These are phyloP conservation scores for Penicillium goetzii DNA, from an alignment of 495 filamentous ascomycete genomes.

Conservation along the genomic window DNA sequence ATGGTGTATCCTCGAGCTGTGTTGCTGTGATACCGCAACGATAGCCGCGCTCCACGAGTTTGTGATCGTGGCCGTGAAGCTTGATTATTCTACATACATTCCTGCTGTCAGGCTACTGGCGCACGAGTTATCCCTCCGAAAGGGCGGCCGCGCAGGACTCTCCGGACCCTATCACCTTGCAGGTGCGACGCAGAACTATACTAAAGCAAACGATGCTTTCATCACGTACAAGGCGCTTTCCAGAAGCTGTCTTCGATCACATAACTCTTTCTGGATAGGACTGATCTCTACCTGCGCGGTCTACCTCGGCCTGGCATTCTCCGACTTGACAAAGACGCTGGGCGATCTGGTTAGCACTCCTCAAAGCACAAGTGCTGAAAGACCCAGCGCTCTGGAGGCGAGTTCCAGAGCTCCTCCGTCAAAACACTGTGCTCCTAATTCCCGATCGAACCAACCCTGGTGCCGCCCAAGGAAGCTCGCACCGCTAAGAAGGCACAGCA, in stretches of 20 bases:
- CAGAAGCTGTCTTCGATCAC: constrained; percentile 12
- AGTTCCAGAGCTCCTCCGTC: neutral
- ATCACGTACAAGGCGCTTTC: constrained; percentile 15
- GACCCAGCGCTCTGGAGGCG: neutral
- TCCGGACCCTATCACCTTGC: neutral
- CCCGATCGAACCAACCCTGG: neutral
- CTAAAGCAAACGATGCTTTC: neutral
- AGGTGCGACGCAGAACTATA: neutral
- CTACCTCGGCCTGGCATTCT: constrained; percentile 23
- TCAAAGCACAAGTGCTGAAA: neutral
- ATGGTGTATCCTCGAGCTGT: constrained; percentile 32
- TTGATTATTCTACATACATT: constrained; percentile 14
- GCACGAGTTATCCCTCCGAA: constrained; percentile 13
- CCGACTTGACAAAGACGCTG: constrained; percentile 11
- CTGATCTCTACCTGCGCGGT: constrained; percentile 24
- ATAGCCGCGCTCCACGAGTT: constrained; percentile 16
- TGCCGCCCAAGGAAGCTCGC: neutral
- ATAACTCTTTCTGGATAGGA: constrained; percentile 28
- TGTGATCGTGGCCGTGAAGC: constrained; percentile 7
- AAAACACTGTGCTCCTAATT: neutral
- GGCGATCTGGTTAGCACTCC: neutral
- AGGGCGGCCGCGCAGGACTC: neutral
- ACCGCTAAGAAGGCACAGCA: neutral
- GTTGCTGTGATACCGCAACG: constrained; percentile 22
- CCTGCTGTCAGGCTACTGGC: constrained; percentile 17